phyloP scores from a whole-genome alignment of 2,329 filamentous ascomycete genomes.

The Xylariaceae sp. region DNA sequence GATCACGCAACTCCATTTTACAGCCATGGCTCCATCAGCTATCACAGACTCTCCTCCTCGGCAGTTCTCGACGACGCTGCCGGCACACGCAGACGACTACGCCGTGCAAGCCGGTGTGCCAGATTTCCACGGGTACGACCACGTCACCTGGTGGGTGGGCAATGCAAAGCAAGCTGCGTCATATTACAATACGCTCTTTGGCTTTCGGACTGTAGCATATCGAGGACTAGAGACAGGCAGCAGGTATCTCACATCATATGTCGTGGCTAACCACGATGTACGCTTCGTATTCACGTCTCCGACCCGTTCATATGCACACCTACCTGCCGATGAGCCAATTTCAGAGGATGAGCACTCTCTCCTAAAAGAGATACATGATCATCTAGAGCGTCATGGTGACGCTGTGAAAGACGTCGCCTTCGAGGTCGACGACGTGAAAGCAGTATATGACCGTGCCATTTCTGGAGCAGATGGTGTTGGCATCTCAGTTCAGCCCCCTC shows the following conservation, averaged over 20 bases:
- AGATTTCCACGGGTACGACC: slow-evolving; percentile 82
- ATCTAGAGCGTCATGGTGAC: slow-evolving; percentile 85
- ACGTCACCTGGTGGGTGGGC: slow-evolving; percentile 93
- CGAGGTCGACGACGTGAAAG: slow-evolving; percentile 84
- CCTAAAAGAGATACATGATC: slow-evolving; percentile 73
- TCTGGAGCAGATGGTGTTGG: slow-evolving; percentile 50
- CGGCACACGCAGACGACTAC: slow-evolving; percentile 49
- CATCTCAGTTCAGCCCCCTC: slow-evolving; percentile 60
- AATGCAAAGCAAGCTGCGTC: slow-evolving; percentile 94
- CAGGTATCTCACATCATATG: slow-evolving; percentile 77
- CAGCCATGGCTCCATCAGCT: slow-evolving; percentile 59
- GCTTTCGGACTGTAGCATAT: slow-evolving; percentile 80
- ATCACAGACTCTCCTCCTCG: slow-evolving; percentile 48
- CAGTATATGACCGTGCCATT: slow-evolving; percentile 74
- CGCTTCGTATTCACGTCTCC: slow-evolving; percentile 84
- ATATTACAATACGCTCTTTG: slow-evolving; percentile 85
- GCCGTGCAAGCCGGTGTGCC: slow-evolving; percentile 48
- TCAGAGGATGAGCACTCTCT: slow-evolving; percentile 61
- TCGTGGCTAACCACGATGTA: slow-evolving; percentile 72
- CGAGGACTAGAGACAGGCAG: slow-evolving; percentile 84
- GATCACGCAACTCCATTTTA: background rate
- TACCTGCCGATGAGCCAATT: slow-evolving; percentile 60
- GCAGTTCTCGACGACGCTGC: slow-evolving; percentile 41
- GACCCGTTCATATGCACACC: slow-evolving; percentile 58
- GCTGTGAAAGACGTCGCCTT: slow-evolving; percentile 95